Conservation (phyloP, 768 basidiomycete species). For the Pleurotus platypus region DNA sequence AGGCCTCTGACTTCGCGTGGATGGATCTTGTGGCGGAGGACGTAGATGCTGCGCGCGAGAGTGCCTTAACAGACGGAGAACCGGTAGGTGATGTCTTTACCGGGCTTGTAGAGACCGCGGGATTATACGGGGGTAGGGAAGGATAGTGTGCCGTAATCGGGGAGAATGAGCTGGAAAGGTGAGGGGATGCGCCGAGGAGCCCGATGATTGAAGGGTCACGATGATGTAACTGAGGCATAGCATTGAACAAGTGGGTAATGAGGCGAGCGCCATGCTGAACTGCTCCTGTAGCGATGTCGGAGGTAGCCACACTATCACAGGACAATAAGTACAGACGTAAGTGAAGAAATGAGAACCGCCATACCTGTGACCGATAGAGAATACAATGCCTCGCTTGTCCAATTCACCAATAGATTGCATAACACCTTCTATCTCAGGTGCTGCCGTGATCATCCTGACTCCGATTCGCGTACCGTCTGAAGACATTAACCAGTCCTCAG, state of each 20-base stretch:
- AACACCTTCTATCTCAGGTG: slow-evolving; percentile 84
- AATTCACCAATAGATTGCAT: slow-evolving; percentile 64
- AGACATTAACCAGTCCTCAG: slow-evolving; percentile 66
- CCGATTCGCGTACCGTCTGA: slow-evolving; percentile 43
- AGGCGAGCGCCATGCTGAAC: slow-evolving; percentile 73
- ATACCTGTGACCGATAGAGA: slow-evolving; percentile 90
- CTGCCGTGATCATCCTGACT: slow-evolving; percentile 80
- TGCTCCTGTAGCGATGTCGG: slow-evolving; percentile 68
- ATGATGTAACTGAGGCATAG: slow-evolving; percentile 88
- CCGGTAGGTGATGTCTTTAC: background rate
- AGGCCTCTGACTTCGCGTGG: slow-evolving; percentile 49
- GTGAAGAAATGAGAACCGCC: background rate
- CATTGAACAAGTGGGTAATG: slow-evolving; percentile 92
- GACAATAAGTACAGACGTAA: background rate
- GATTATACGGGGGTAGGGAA: slow-evolving; percentile 1
- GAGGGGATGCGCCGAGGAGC: slow-evolving; percentile 74
- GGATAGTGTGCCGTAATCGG: slow-evolving; percentile 16
- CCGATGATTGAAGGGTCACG: slow-evolving; percentile 92
- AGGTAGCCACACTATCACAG: slow-evolving; percentile 60
- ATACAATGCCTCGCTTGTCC: slow-evolving; percentile 60
- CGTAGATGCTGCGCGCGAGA: background rate
- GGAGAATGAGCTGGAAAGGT: slow-evolving; percentile 41
- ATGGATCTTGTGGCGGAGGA: background rate
- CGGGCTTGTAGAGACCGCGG: background rate
- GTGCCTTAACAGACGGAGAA: slow-evolving; percentile 14